phyloP scores from a whole-genome alignment of 495 filamentous ascomycete genomes.

The Amphirosellinia nigrospora region DNA sequence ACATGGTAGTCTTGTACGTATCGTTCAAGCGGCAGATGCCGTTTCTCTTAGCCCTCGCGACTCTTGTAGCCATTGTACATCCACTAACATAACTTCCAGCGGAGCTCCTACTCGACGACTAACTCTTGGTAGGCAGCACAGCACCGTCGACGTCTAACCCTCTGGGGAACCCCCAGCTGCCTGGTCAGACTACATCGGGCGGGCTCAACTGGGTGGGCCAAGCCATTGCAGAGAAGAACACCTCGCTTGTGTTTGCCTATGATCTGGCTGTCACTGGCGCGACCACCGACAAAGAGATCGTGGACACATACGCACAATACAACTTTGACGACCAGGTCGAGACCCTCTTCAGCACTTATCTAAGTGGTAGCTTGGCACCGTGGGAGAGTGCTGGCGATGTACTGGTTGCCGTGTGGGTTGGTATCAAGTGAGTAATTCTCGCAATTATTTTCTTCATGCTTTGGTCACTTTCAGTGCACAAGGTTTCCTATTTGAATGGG shows the following conservation, averaged over 20 bases:
- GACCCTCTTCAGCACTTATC: conserved; percentile 17
- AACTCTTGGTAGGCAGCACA: conserved; percentile 40
- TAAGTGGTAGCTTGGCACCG: conserved; percentile 37
- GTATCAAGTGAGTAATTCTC: too few species aligned
- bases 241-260: conserved; percentile 55
- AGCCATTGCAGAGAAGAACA: conserved; percentile 59
- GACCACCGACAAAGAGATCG: conserved; percentile 57
- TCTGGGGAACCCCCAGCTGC: conserved; percentile 67
- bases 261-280: conserved; percentile 64
- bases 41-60: neutral
- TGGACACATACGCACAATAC: conserved; percentile 49
- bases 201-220: conserved; percentile 64
- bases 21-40: neutral
- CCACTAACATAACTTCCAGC: conserved; percentile 1
- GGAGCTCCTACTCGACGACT: conserved; percentile 67
- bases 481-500: too few species aligned
- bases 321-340: conserved; percentile 40
- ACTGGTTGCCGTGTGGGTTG: conserved; percentile 67
- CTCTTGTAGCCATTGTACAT: neutral
- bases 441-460: too few species aligned
- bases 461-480: too few species aligned
- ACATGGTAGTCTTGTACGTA: conserved; percentile 43
- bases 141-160: conserved; percentile 64
- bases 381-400: conserved; percentile 56
- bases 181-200: conserved; percentile 49